A percentile compares a stretch with the other conserved stretches of the same genome.
Evolutionary conservation across 2,329 filamentous ascomycete species (phyloP).

Genomic region (Phyllosticta citriasiana): DNA sequence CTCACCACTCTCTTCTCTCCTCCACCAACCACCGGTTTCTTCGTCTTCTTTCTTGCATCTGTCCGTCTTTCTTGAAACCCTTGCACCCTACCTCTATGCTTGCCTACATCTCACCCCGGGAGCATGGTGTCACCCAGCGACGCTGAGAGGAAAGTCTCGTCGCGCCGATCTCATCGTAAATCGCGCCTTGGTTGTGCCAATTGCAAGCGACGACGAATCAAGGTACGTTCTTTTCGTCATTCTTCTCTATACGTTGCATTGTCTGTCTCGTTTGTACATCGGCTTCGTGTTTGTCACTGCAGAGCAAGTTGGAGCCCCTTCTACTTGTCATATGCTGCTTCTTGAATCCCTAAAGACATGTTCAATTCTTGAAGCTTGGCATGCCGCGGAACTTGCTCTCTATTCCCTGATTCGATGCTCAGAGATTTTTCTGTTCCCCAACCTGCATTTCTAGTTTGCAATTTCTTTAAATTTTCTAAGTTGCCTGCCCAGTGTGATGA

Average conservation of each 20-base stretch:
- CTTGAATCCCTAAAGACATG: not conserved
- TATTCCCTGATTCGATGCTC: no score
- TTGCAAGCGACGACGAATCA: conserved; percentile 8
- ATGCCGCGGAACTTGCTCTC: no score
- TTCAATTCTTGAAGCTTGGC: not conserved
- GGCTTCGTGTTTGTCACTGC: not conserved
- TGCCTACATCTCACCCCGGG: not conserved
- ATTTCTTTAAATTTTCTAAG: not conserved
- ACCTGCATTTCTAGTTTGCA: no score
- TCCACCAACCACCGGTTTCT: not conserved
- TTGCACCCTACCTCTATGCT: not conserved
- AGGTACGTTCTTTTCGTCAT: not conserved
- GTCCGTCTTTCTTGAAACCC: not conserved
- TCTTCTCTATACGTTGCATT: not conserved
- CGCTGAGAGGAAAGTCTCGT: not conserved
- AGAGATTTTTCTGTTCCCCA: no score
- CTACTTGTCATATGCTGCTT: not conserved
- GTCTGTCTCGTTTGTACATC: not conserved
- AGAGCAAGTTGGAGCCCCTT: not conserved
- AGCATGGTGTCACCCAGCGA: not conserved
- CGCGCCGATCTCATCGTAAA: conserved; percentile 9
- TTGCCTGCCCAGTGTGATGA: conserved; percentile 19
- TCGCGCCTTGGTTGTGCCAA: conserved; percentile 6
- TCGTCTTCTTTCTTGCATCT: not conserved
- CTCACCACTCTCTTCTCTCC: not conserved